Conservation (phyloP, 441 rosid genomes). For the Bruguiera hainesii region DNA sequence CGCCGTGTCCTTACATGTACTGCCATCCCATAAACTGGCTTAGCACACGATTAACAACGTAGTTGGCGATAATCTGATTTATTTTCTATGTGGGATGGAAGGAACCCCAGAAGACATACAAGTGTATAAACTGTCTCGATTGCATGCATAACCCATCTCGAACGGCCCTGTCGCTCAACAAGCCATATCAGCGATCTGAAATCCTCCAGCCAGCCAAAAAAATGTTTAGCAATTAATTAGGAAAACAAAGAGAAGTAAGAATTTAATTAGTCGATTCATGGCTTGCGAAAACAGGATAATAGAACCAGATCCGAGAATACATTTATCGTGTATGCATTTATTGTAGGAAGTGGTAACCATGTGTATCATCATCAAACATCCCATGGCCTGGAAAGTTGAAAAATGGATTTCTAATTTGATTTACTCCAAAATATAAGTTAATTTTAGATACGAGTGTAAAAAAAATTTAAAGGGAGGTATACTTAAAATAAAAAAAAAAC, state of each 20-base stretch:
- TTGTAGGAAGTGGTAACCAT: not conserved
- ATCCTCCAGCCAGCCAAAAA: constrained; percentile 33
- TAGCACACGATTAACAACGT: constrained; percentile 19
- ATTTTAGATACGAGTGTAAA: too few relatives aligned
- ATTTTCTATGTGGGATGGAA: constrained; percentile 63
- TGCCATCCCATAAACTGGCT: constrained; percentile 2
- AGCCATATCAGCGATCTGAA: constrained; percentile 34
- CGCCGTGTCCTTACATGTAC: not conserved
- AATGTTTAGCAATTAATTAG: not conserved
- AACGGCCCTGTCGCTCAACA: constrained; percentile 61
- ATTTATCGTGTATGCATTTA: too few relatives aligned
- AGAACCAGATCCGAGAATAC: too few relatives aligned
- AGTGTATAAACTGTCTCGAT: constrained; percentile 30
- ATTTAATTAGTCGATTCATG: too few relatives aligned
- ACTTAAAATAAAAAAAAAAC: too few relatives aligned
- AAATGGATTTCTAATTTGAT: too few relatives aligned
- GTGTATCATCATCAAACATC: constrained; percentile 29
- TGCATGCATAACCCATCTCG: constrained; percentile 66
- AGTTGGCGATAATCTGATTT: constrained; percentile 35
- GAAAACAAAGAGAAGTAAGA: too few relatives aligned
- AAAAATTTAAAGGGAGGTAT: too few relatives aligned
- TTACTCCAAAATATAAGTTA: too few relatives aligned
- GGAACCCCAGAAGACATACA: constrained; percentile 71
- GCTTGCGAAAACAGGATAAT: too few relatives aligned
- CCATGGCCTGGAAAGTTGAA: too few relatives aligned